Base-by-base conservation (phyloP, 257 asterid species). In the Solanum chaucha region DNA sequence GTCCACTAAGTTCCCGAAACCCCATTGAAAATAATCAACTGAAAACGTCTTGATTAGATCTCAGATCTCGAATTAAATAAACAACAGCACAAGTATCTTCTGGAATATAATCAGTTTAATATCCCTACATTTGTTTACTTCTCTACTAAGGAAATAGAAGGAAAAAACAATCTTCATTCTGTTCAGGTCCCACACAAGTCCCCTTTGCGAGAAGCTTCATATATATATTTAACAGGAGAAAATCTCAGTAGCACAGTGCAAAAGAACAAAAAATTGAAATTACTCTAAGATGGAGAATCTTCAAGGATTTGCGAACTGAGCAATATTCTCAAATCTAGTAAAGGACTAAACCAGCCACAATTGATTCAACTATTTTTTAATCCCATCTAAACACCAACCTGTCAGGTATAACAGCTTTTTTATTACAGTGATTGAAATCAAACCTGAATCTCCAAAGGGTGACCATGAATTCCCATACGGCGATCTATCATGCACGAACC, bases 401-500 rank as follows among this genome's bases (percentile, higher is more conserved):
- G 34, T 51, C 59, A 38, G 30, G 51, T 10, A 20, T 40, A 40
- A 38, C 22, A 40, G 59, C n/a, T 22, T 11, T n/a, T 75, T n/a
- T 40, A 80, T 46, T 46, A 80, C 38, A 78, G 84, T 8, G 26
- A 15, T 44, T 38, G 36, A 59, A 84, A 26, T 38, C 91, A 87
- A 89, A 88, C 97, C 94, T 94, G 98, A 89, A 94, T 94, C 93
- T 94, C 98, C 88, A 94, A 77, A 26, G 98, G 98, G 68, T 94
- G 98, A 55, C 96, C 98, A 78, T 94, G 98, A 86, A 94, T 94
- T 40, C 98, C 98, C 98, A 94, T 94, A 30, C 98, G 98, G 15
- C 98, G 98, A 89, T 94, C 98, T 67, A 94, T 94, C 98, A 94
- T 94, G 93, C 98, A 94, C 81, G 98, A 93, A 83, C 96, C 98